A percentile compares a stretch with the other conserved stretches of the same genome.
Evolutionary conservation across 345 rosid genomes (phyloP).

Genomic region (Bruguiera sexangula): DNA sequence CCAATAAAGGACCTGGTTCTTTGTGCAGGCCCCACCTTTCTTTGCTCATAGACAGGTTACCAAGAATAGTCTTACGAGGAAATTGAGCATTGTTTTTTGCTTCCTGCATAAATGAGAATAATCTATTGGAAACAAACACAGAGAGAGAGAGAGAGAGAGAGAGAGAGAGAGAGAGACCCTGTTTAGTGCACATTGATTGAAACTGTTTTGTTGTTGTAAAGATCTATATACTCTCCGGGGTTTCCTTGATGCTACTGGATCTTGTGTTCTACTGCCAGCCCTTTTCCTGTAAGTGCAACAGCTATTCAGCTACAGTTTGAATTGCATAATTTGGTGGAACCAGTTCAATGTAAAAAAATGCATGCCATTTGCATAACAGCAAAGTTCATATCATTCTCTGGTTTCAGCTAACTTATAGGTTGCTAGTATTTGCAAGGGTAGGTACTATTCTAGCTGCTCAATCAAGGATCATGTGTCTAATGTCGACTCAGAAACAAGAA

Average conservation of each 20-base stretch:
- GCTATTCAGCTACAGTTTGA: not conserved
- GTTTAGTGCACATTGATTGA: slow-evolving; percentile 27
- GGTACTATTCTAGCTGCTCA: not conserved
- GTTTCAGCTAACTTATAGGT: not conserved
- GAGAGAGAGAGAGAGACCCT: slow-evolving; percentile 33
- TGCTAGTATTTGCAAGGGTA: not conserved
- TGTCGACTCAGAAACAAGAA: not conserved
- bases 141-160: not conserved
- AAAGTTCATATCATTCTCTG: not conserved
- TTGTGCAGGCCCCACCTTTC: slow-evolving; percentile 16
- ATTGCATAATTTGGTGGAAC: not conserved
- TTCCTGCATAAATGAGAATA: slow-evolving; percentile 33
- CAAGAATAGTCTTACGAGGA: slow-evolving; percentile 13
- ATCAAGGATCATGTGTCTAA: not conserved
- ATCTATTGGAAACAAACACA: slow-evolving; percentile 3
- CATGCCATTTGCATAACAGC: not conserved
- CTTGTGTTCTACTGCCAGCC: slow-evolving; percentile 39
- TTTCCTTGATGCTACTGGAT: slow-evolving; percentile 43
- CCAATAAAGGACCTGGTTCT: slow-evolving; percentile 24
- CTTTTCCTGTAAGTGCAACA: slow-evolving; percentile 44
- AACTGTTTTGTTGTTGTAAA: slow-evolving; percentile 33
- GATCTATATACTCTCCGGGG: slow-evolving; percentile 38
- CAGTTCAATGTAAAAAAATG: not conserved
- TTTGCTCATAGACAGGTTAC: slow-evolving; percentile 2
- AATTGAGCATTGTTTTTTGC: slow-evolving; percentile 23